Conservation (phyloP, 495 filamentous ascomycete species). For the Penicillium diatomitis region DNA sequence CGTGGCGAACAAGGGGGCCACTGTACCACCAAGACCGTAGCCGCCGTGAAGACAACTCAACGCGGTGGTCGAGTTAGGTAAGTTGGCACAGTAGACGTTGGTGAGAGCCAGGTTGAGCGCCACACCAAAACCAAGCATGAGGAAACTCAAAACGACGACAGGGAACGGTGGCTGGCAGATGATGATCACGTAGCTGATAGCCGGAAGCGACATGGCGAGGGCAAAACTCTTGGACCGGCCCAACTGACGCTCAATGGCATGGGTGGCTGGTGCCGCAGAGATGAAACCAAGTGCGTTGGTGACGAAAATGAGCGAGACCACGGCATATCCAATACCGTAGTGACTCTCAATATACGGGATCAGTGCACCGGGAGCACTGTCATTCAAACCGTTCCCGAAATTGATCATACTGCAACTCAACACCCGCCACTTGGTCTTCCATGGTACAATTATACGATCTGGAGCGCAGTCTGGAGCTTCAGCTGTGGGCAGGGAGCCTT, state of each 20-base stretch:
- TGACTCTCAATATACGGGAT: slow-evolving; percentile 67
- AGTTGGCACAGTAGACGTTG: slow-evolving; percentile 66
- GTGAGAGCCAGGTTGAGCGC: slow-evolving; percentile 60
- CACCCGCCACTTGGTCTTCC: slow-evolving; percentile 40
- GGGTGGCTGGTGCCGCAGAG: slow-evolving; percentile 53
- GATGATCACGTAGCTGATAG: slow-evolving; percentile 54
- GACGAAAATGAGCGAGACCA: slow-evolving; percentile 74
- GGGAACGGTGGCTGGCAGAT: slow-evolving; percentile 60
- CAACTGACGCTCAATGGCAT: slow-evolving; percentile 38
- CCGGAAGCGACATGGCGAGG: slow-evolving; percentile 38
- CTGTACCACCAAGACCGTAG: slow-evolving; percentile 65
- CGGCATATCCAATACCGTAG: slow-evolving; percentile 62
- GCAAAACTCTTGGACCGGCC: slow-evolving; percentile 56
- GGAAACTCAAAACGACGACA: slow-evolving; percentile 53
- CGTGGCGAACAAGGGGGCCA: slow-evolving; percentile 64
- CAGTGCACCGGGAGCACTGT: slow-evolving; percentile 60
- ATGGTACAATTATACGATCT: slow-evolving; percentile 29
- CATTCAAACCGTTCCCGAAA: slow-evolving; percentile 50
- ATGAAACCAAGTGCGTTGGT: slow-evolving; percentile 72
- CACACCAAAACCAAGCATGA: slow-evolving; percentile 57
- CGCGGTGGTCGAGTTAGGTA: slow-evolving; percentile 52
- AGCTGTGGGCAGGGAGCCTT: slow-evolving; percentile 26
- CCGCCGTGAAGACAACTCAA: slow-evolving; percentile 57
- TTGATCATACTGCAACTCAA: slow-evolving; percentile 32
- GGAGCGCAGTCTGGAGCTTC: slow-evolving; percentile 50